These are phyloP conservation scores for Epichloe hybrida DNA, from an alignment of 2,329 filamentous ascomycete genomes.

Conservation along the genomic window DNA sequence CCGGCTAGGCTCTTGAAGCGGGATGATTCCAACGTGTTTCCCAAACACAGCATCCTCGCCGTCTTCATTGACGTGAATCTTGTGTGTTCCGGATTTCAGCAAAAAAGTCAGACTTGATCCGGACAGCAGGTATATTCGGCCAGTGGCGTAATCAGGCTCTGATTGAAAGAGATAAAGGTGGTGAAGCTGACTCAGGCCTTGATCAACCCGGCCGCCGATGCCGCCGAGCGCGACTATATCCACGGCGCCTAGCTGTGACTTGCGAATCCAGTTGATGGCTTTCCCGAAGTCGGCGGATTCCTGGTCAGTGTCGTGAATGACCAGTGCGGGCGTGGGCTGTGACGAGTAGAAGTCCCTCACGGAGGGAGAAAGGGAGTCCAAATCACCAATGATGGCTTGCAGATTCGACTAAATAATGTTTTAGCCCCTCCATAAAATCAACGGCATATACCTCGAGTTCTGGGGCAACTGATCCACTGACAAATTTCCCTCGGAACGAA, in stretches of 20 bases:
- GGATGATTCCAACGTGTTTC: constrained; percentile 75
- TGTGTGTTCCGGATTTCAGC: constrained; percentile 54
- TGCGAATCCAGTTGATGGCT: constrained; percentile 48
- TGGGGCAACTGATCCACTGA: constrained; percentile 13
- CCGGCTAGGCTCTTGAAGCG: constrained; percentile 62
- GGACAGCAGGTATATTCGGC: constrained; percentile 65
- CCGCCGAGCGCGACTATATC: constrained; percentile 76
- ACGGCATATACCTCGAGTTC: background rate
- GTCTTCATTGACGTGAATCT: constrained; percentile 47
- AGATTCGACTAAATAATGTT: constrained; percentile 36
- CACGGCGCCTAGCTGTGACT: constrained; percentile 19
- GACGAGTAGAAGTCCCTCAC: constrained; percentile 54
- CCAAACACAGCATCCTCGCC: constrained; percentile 44
- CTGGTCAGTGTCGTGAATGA: constrained; percentile 66
- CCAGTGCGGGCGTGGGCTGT: constrained; percentile 33
- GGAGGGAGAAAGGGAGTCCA: constrained; percentile 64
- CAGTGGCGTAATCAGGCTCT: constrained; percentile 33
- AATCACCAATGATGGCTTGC: constrained; percentile 70
- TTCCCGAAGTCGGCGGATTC: constrained; percentile 88
- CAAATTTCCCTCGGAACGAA: constrained; percentile 28
- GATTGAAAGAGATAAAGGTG: constrained; percentile 58
- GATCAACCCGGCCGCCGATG: constrained; percentile 81
- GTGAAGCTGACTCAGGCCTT: constrained; percentile 79
- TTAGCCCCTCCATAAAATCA: background rate
- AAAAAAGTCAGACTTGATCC: constrained; percentile 67